Conservation (phyloP, 2,329 filamentous ascomycete genomes). For the Paecilomyces dactylethromorphus region DNA sequence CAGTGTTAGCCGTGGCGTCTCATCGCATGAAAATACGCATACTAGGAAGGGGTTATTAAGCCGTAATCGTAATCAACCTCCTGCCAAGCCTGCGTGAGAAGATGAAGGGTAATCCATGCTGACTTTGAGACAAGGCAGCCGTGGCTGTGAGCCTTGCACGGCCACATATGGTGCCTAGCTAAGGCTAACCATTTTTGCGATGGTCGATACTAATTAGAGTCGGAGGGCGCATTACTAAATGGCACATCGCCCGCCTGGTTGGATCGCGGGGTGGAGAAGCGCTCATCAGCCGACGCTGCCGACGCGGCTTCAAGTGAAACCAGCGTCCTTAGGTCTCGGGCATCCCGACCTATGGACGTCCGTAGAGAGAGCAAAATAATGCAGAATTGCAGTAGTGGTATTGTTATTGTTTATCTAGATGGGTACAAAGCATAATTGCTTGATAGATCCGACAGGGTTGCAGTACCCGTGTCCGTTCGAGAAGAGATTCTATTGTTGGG, state of each 20-base stretch:
- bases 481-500: not conserved
- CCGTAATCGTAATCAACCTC: not conserved
- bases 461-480: not conserved
- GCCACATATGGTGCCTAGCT: not conserved
- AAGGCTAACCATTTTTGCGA: not conserved
- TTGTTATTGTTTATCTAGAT: not conserved
- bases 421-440: not conserved
- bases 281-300: not conserved
- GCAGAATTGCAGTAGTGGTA: not conserved
- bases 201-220: too few relatives aligned
- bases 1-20: not conserved
- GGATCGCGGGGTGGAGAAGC: not conserved
- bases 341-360: not conserved
- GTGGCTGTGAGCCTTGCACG: not conserved
- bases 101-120: not conserved
- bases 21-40: not conserved
- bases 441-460: not conserved
- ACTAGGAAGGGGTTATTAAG: not conserved
- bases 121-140: not conserved
- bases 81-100: not conserved
- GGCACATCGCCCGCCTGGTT: not conserved
- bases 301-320: not conserved
- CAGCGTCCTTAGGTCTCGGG: not conserved
- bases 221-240: too few relatives aligned
- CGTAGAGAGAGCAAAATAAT: not conserved